Conservation (phyloP, 129 eudicot species). For the Helichrysum umbraculigerum region DNA sequence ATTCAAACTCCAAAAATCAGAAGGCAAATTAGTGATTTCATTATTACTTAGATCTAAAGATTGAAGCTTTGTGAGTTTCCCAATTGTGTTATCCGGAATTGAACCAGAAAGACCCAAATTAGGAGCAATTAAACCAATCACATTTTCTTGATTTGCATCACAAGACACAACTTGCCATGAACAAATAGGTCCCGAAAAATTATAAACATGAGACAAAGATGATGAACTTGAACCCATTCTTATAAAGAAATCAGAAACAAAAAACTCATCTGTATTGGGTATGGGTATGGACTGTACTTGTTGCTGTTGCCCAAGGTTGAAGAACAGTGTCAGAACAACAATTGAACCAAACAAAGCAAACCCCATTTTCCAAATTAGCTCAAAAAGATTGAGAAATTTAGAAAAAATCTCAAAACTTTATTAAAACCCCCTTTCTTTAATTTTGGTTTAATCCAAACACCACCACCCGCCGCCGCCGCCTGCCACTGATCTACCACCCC, state of each 20-base stretch:
- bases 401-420: conserved; percentile 1
- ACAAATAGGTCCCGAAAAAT: conserved; percentile 59
- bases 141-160: conserved; percentile 57
- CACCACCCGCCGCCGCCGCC: conserved; percentile 27
- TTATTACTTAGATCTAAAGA: conserved; percentile 80
- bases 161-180: conserved; percentile 70
- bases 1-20: conserved; percentile 87
- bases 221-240: conserved; percentile 59
- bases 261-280: conserved; percentile 80
- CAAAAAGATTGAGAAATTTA: not conserved
- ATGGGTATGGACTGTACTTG: conserved; percentile 22
- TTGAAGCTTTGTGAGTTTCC: conserved; percentile 67
- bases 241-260: conserved; percentile 56
- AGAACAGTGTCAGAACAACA: conserved; percentile 46
- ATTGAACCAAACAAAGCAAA: conserved; percentile 44
- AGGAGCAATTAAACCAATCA: conserved; percentile 47
- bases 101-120: conserved; percentile 71
- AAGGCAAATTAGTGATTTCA: conserved; percentile 60
- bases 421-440: conserved; percentile 22
- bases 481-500: conserved; percentile 6
- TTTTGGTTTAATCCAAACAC: conserved; percentile 11
- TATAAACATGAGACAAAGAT: conserved; percentile 33
- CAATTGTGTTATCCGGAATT: conserved; percentile 77
- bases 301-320: conserved; percentile 54
- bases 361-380: conserved; percentile 47